These are phyloP conservation scores for Ceratobasidium sp. DNA, from an alignment of 1,284 basidiomycete species.

Conservation along the genomic window DNA sequence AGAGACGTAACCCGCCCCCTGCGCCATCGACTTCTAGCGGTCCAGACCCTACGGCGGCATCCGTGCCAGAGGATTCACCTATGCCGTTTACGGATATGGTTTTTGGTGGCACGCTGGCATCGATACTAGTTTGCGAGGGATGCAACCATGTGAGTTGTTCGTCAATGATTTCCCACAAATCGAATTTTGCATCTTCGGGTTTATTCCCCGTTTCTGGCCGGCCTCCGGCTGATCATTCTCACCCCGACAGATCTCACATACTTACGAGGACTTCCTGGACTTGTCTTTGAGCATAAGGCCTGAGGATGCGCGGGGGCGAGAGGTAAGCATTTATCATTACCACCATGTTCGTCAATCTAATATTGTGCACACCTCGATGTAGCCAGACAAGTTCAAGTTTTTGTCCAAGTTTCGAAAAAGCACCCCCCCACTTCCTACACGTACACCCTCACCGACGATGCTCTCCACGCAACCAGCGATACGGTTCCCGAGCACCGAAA, in stretches of 20 bases:
- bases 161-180: neutral
- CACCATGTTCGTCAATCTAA: neutral
- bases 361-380: neutral
- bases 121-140: slow-evolving; percentile 91
- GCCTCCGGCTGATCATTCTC: slow-evolving; percentile 6
- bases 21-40: neutral
- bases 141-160: slow-evolving; percentile 77
- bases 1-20: slow-evolving; percentile 72
- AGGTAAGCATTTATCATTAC: slow-evolving; percentile 54
- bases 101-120: slow-evolving; percentile 88
- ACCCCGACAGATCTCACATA: slow-evolving; percentile 79
- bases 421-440: slow-evolving; percentile 27
- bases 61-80: slow-evolving; percentile 62
- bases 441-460: slow-evolving; percentile 35
- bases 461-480: neutral
- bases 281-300: slow-evolving; percentile 88
- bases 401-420: slow-evolving; percentile 59
- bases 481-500: slow-evolving; percentile 26
- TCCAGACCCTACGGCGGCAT: slow-evolving; percentile 28
- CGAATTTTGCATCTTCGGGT: neutral
- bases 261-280: slow-evolving; percentile 94
- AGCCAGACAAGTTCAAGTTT: slow-evolving; percentile 77
- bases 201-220: slow-evolving; percentile 12
- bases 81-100: slow-evolving; percentile 88
- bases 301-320: slow-evolving; percentile 78